Conservation (phyloP, 352 stramenopile genomes). For the Thraustotheca clavata region DNA sequence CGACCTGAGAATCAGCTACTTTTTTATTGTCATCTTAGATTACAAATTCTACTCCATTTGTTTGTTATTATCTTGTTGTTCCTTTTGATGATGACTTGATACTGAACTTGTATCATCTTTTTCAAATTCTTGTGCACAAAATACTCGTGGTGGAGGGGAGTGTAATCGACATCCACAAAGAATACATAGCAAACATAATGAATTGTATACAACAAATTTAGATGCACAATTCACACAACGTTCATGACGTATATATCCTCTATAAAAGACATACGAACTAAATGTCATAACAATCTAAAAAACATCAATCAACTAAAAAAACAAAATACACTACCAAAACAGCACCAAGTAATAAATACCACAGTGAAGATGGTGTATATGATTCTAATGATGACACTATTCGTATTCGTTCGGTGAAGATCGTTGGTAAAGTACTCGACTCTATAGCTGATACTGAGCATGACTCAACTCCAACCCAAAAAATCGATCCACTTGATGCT, state of each 20-base stretch:
- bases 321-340: not conserved
- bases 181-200: constrained; percentile 47
- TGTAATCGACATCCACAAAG: constrained; percentile 43
- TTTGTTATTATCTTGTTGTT: no score
- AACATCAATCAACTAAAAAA: not conserved
- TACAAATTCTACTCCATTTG: no score
- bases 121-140: constrained; percentile 8
- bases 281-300: constrained; percentile 23
- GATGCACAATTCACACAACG: constrained; percentile 57
- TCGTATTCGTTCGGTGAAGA: constrained; percentile 49
- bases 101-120: no score
- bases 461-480: constrained; percentile 61
- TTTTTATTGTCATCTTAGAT: no score
- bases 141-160: constrained; percentile 44
- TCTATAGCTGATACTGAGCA: constrained; percentile 53
- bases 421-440: constrained; percentile 27
- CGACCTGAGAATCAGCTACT: no score
- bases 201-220: constrained; percentile 47
- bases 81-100: no score
- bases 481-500: constrained; percentile 35
- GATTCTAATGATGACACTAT: constrained; percentile 40
- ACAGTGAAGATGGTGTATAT: constrained; percentile 25
- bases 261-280: constrained; percentile 34
- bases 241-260: constrained; percentile 35
- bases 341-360: constrained; percentile 25